These are phyloP conservation scores for Solanum hybrid DNA, from an alignment of 305 asterid genomes.

Conservation along the genomic window DNA sequence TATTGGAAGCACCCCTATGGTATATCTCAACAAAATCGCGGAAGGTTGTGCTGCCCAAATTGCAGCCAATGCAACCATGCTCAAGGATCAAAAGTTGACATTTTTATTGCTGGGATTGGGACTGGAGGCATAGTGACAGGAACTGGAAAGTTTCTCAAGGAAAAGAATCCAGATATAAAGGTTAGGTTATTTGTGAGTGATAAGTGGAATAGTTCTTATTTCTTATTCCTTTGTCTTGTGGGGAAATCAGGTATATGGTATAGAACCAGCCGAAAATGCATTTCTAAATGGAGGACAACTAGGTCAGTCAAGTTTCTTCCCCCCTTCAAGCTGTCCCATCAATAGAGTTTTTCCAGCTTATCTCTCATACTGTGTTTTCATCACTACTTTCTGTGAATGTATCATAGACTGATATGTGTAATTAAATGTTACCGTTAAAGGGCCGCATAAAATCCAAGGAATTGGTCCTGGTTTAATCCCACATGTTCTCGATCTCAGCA, in stretches of 20 bases:
- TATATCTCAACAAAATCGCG: conserved; percentile 29
- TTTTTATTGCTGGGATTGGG: conserved; percentile 31
- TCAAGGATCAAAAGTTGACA: conserved; percentile 36
- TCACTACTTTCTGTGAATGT: not conserved
- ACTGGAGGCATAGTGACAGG: conserved; percentile 42
- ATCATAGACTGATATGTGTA: not conserved
- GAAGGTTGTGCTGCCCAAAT: conserved; percentile 30
- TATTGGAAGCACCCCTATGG: conserved; percentile 38
- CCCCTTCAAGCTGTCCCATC: no score
- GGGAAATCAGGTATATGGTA: conserved; percentile 24
- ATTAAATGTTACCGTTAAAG: not conserved
- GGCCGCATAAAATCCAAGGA: no score
- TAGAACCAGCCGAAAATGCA: conserved; percentile 38
- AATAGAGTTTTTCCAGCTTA: not conserved
- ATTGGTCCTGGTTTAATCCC: no score
- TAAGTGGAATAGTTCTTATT: not conserved
- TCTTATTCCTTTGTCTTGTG: not conserved
- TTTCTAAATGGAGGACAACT: conserved; percentile 24
- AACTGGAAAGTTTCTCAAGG: conserved; percentile 31
- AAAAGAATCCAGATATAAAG: conserved; percentile 27
- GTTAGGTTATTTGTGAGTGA: not conserved
- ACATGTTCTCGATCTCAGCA: conserved; percentile 20
- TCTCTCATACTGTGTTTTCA: not conserved
- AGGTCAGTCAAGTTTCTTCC: conserved; percentile 16
- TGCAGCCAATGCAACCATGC: conserved; percentile 43